Evolutionary conservation across 108 stramenopile genomes (phyloP), one percentile per base, ranked within the genome.

Genomic region (Cyclostephanos invisitatus): DNA sequence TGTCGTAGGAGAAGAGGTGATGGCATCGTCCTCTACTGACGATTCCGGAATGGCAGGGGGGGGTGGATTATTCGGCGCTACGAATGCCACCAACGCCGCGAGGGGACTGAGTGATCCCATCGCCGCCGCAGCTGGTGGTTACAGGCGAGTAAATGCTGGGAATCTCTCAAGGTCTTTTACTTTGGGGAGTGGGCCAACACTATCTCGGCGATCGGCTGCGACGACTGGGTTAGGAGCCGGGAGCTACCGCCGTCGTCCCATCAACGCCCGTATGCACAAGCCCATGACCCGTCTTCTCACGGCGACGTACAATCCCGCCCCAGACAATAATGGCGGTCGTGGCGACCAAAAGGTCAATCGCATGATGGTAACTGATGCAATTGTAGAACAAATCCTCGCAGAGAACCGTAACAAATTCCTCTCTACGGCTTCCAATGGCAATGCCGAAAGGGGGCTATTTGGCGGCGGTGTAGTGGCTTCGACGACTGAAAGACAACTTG

Each of bases 251-350:
- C 70, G 58, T 12, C 58, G 70, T 70, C 21, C 58, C n/a, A 60
- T 60, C 70, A 59, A 61, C 48, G 70, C 70, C 35, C 70, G 70
- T 32, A 18, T 2, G 14, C 36, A 47, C 70, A 70, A 48, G 36
- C 70, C 70, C 5, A 59, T 70, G 70, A 60, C 32, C 44, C 24
- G 21, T 25, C 59, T 70, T 4, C 70, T 70, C 40, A 61, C 56
- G 35, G 38, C 38, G 40, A 22, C 9, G 6, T 55, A 56, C 29
- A 24, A 57, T 20, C 32, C 46, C 14, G 12, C 36, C 4, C 55
- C 36, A 38, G 40, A 15, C 36, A 20, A 51, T n/a, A 64, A 48
- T 18, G 37, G 28, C 22, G 20, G 54, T 22, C 28, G 55, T 3
- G 28, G 29, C n/a, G 22, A n/a, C 37, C 48, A 36, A 20, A 53